These are phyloP conservation scores for Pythium sp. DNA, from an alignment of 352 stramenopile species.

Conservation along the genomic window DNA sequence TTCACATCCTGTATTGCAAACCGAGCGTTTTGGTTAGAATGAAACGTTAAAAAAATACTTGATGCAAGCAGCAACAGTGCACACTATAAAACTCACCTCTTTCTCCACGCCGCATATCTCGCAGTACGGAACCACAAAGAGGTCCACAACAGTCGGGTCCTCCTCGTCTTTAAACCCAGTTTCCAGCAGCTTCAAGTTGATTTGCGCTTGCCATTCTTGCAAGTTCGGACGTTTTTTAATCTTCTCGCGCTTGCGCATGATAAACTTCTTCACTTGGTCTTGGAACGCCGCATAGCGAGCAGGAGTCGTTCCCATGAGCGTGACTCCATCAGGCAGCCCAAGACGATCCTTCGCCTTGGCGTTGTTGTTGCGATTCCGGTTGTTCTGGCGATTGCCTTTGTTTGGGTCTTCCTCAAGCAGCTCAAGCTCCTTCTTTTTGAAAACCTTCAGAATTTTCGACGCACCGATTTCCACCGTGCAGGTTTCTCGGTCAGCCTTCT, in stretches of 20 bases:
- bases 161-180: conserved; percentile 54
- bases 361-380: conserved; percentile 69
- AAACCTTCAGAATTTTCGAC: conserved; percentile 75
- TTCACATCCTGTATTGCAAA: conserved; percentile 40
- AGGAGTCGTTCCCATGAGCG: conserved; percentile 80
- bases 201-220: conserved; percentile 65
- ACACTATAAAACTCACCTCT: conserved; percentile 40
- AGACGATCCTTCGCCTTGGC: conserved; percentile 74
- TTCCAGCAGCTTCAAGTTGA: conserved; percentile 63
- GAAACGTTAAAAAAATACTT: background rate
- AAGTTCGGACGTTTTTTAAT: conserved; percentile 86
- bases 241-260: conserved; percentile 77
- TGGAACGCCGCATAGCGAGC: conserved; percentile 81
- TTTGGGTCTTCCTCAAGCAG: conserved; percentile 57
- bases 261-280: conserved; percentile 82
- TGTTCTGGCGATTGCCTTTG: conserved; percentile 53
- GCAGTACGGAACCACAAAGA: conserved; percentile 70
- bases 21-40: conserved; percentile 1
- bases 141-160: conserved; percentile 54
- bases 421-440: conserved; percentile 87
- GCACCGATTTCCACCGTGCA: conserved; percentile 78
- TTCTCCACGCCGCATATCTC: conserved; percentile 84
- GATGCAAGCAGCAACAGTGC: background rate
- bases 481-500: conserved; percentile 79
- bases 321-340: conserved; percentile 62